Base-by-base conservation (phyloP, 129 eudicot genomes). In the Solidago caesia region DNA sequence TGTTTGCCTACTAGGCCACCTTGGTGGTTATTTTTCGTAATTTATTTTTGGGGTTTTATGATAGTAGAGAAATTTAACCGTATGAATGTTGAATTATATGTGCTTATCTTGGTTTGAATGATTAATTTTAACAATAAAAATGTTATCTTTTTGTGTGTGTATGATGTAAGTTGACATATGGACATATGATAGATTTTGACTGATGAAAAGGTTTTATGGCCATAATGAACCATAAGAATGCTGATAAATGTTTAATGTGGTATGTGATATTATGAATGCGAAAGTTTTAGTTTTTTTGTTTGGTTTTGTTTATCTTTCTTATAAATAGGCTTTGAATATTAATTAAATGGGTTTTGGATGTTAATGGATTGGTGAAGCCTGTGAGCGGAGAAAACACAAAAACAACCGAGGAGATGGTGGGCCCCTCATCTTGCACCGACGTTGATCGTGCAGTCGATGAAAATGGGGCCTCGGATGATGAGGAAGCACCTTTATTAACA, bases 401-500 rank as follows among this genome's bases (percentile, higher is more conserved):
- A 27, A 77, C 46, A 64, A 70, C 29, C 16, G 80, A 86, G 68
- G 84, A 83, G 78, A 57, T 81, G 76, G 86, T 62, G 69, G 89
- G 82, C 49, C 78, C 89, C 67, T 79, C 89, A 29, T 79, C 87
- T 2, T 82, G 84, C 62, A 60, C 65, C 13, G 79, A 77, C 6
- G 49, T 39, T 21, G 77, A 62, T 73, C 74, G 67, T 49, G 84
- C 79, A 52, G 85, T 79, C 33, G 86, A 70, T 76, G 92, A 75
- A 53, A 78, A 80, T 10, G 67, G 72, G 53, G 88, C 85, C 75
- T 64, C 57, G 27, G 83, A 64, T 44, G 87, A 89, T 77, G 97
- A 91, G 81, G 84, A 84, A 65, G 90, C 90, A n/a, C 93, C 97
- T 52, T 80, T 94, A 16, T 78, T 94, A 67, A 73, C 80, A 52